Conservation (phyloP, 2,329 filamentous ascomycete species). For the Neonectria ditissima region DNA sequence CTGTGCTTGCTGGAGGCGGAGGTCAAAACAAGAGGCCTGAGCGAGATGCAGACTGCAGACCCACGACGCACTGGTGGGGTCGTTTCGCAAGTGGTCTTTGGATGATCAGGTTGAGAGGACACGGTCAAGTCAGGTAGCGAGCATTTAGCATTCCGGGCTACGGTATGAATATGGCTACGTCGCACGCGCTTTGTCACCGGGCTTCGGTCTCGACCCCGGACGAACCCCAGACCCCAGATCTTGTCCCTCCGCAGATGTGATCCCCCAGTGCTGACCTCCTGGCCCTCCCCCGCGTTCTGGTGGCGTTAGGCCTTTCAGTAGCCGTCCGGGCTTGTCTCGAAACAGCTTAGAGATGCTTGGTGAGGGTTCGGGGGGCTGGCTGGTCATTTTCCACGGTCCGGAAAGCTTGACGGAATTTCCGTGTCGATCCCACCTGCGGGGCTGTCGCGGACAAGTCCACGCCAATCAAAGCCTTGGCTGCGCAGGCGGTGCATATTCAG, state of each 20-base stretch:
- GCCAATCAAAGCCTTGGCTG: background rate
- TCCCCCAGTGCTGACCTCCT: background rate
- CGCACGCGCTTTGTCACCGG: background rate
- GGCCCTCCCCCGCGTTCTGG: background rate
- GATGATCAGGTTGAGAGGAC: background rate
- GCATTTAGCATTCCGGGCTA: background rate
- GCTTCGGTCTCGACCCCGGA: background rate
- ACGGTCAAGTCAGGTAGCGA: background rate
- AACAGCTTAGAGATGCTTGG: background rate
- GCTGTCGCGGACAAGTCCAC: too few species aligned
- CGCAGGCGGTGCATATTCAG: background rate
- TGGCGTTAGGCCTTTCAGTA: background rate
- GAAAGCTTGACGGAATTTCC: background rate
- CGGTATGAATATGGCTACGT: background rate
- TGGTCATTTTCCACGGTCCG: background rate
- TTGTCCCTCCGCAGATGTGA: background rate
- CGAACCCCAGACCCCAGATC: constrained; percentile 3
- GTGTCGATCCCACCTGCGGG: too few species aligned
- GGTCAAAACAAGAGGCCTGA: too few species aligned
- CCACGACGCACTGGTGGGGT: background rate
- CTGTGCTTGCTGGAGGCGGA: too few species aligned
- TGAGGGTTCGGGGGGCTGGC: background rate
- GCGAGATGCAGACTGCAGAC: background rate
- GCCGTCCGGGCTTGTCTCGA: background rate
- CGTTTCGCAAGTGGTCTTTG: background rate